These are phyloP conservation scores for Monosporascus sp. DNA, from an alignment of 2,329 filamentous ascomycete species.

Conservation along the genomic window DNA sequence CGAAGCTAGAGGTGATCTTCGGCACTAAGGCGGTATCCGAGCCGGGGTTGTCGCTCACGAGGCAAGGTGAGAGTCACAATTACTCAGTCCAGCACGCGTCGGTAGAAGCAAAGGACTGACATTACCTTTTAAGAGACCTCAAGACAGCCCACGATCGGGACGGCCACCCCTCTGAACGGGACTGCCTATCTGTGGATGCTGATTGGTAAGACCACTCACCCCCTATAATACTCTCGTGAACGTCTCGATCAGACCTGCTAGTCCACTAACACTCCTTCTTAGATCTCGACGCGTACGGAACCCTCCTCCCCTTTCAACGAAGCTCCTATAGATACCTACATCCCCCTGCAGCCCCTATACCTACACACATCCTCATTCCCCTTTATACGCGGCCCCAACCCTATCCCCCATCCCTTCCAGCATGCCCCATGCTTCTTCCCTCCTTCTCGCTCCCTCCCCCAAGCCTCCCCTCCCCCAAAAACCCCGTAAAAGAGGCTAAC, in stretches of 20 bases:
- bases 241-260: too few species aligned
- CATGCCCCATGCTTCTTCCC: too few species aligned
- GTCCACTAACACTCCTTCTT: too few species aligned
- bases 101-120: neutral
- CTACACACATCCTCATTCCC: too few species aligned
- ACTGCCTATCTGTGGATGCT: conserved; percentile 24
- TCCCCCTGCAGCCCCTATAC: too few species aligned
- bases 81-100: neutral
- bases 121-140: conserved; percentile 13
- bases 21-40: conserved; percentile 20
- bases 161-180: conserved; percentile 15
- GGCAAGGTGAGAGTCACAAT: conserved; percentile 5
- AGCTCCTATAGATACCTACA: too few species aligned
- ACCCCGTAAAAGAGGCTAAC: neutral
- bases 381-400: too few species aligned
- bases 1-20: conserved; percentile 23
- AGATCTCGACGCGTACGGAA: conserved; percentile 26
- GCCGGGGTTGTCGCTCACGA: conserved; percentile 20
- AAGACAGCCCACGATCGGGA: conserved; percentile 22
- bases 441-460: too few species aligned
- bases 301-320: neutral
- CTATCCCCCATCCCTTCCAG: too few species aligned
- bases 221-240: neutral
- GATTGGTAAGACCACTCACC: conserved; percentile 14
- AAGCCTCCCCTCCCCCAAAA: neutral